Evolutionary conservation across 2,329 filamentous ascomycete genomes (phyloP).

Genomic region (Aspergillus caelatus): DNA sequence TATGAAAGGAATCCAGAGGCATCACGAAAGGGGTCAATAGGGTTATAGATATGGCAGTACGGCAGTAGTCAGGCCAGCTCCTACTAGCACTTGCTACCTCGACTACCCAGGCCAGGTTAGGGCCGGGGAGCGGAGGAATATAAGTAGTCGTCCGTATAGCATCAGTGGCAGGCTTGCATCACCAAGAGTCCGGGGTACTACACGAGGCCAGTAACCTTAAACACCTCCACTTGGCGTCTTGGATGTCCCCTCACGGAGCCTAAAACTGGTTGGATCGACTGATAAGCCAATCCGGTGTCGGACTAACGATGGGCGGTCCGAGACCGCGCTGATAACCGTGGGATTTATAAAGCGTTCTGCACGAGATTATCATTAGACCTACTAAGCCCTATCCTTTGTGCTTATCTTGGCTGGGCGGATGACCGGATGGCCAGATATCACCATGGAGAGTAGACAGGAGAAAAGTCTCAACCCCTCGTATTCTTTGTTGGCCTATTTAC

Average conservation of each 20-base stretch:
- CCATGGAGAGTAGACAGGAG: too few species aligned
- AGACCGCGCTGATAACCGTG: constrained; percentile 12
- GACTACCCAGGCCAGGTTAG: neutral
- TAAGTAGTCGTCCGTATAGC: neutral
- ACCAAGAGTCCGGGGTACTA: constrained; percentile 1
- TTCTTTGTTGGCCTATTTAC: too few species aligned
- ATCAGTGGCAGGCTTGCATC: neutral
- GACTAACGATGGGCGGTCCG: constrained; percentile 8
- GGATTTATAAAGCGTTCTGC: neutral
- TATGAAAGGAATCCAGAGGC: neutral
- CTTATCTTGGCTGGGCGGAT: neutral
- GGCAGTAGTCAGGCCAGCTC: neutral
- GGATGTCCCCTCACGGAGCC: constrained; percentile 2
- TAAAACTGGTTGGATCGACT: neutral
- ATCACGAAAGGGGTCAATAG: neutral
- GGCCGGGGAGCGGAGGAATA: constrained; percentile 5
- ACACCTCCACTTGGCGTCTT: neutral
- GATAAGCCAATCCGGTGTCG: constrained; percentile 8
- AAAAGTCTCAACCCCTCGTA: too few species aligned
- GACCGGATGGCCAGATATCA: neutral
- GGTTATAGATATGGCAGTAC: neutral
- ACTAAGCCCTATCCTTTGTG: neutral
- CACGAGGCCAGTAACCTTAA: neutral
- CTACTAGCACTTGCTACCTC: neutral
- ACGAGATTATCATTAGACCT: neutral